These are phyloP conservation scores for Coprinopsis strossmayeri DNA, from an alignment of 768 basidiomycete species.

Conservation along the genomic window DNA sequence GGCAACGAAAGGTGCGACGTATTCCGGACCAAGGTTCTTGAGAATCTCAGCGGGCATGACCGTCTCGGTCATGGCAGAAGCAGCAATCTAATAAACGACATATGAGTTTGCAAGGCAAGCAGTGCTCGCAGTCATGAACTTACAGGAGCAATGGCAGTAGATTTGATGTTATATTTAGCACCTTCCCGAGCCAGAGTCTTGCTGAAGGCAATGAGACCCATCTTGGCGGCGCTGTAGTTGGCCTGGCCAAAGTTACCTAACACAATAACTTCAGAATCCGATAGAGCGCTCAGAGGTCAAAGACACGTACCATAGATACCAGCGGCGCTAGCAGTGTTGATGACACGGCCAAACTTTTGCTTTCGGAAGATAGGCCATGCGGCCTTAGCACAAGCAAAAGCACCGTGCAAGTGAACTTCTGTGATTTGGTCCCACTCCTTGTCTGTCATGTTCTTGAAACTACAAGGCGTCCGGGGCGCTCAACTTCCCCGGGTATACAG, in stretches of 20 bases:
- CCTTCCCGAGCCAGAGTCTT: constrained; percentile 93
- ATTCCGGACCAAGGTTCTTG: constrained; percentile 83
- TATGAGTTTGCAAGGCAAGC: neutral
- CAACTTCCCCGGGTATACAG: neutral
- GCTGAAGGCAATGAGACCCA: constrained; percentile 89
- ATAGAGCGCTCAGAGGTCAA: no score
- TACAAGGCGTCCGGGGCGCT: constrained; percentile 22
- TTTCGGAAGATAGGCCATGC: constrained; percentile 95
- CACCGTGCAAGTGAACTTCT: constrained; percentile 90
- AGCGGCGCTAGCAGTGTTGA: constrained; percentile 94
- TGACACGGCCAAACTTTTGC: constrained; percentile 89
- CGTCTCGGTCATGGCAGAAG: constrained; percentile 93
- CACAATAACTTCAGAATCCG: no score
- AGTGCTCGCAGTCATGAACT: constrained; percentile 17
- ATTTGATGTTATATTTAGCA: constrained; percentile 83
- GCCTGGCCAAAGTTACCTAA: constrained; percentile 93
- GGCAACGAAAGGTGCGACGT: constrained; percentile 87
- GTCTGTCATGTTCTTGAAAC: constrained; percentile 97
- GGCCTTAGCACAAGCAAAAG: constrained; percentile 88
- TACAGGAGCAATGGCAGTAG: constrained; percentile 87
- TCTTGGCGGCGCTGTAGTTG: constrained; percentile 98
- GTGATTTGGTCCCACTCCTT: constrained; percentile 87
- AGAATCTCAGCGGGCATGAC: constrained; percentile 94
- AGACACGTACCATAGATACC: constrained; percentile 73
- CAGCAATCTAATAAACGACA: constrained; percentile 64